Base-by-base conservation (phyloP, 306 rosid genomes). In the Canavalia ensiformis region DNA sequence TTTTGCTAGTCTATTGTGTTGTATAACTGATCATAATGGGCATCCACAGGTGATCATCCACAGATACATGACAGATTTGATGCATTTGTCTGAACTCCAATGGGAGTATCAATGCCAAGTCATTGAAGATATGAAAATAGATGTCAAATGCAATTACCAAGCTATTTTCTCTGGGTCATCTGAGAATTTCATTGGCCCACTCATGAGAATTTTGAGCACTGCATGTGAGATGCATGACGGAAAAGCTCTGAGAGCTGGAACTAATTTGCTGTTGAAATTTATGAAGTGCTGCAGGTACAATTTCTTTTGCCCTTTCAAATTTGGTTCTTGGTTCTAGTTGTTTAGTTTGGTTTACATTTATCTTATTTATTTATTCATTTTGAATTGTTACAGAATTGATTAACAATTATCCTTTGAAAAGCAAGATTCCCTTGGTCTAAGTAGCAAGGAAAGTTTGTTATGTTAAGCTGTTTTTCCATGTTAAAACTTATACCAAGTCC, bases 21-120 rank as follows among this genome's bases (percentile, higher is more conserved):
- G 6, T 67, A 67, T 44, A 8, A 41, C n/a, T 67, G 18, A 28
- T 30, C 35, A 68, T 8, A 67, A 44, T 18, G 25, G 25, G 25
- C 25, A 18, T 18, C 25, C 25, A 18, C 25, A 18, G 25, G 25
- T 18, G 25, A 18, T 18, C 25, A 18, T 18, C 25, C 84, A 63
- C 55, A 45, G 50, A 65, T 85, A 1, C 51, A 49, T 42, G 94
- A 81, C 18, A 50, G 74, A 86, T 82, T 29, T 62, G 59, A 86
- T 74, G 71, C 62, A 31, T 77, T 85, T 86, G 69, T 91, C 92
- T 76, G 81, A 79, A 67, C 90, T 92, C 37, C 74, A 76, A 28
- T 95, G 98, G 98, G 88, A 89, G 74, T 83, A 86, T 10, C 92
- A 86, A 76, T 85, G 90, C 87, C 88, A 89, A 85, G 77, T 59